Conservation (phyloP, 1,284 basidiomycete genomes). For the Ustilago curta region DNA sequence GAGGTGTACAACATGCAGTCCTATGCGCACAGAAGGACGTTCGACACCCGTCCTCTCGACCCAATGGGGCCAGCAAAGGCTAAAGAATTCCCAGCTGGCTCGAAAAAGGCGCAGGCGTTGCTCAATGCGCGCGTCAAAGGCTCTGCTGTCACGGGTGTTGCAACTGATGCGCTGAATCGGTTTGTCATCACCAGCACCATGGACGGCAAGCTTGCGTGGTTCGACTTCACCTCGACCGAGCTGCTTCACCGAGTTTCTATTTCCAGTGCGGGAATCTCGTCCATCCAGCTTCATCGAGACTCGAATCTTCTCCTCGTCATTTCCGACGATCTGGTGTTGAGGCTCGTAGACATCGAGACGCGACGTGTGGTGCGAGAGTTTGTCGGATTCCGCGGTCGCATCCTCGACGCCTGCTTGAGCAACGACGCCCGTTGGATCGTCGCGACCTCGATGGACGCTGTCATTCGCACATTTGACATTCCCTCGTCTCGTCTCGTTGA, state of each 20-base stretch:
- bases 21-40: slow-evolving; percentile 81
- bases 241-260: slow-evolving; percentile 76
- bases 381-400: slow-evolving; percentile 61
- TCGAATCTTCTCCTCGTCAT: slow-evolving; percentile 85
- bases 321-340: slow-evolving; percentile 86
- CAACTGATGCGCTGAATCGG: slow-evolving; percentile 86
- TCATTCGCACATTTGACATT: slow-evolving; percentile 94
- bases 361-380: slow-evolving; percentile 86
- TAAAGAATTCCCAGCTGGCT: slow-evolving; percentile 38
- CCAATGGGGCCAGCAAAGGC: slow-evolving; percentile 30
- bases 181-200: slow-evolving; percentile 84
- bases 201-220: slow-evolving; percentile 90
- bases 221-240: slow-evolving; percentile 89
- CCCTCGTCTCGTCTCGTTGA: slow-evolving; percentile 92
- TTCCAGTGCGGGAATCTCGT: slow-evolving; percentile 78
- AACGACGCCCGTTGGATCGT: slow-evolving; percentile 94
- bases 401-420: slow-evolving; percentile 75
- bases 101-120: slow-evolving; percentile 32
- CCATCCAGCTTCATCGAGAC: slow-evolving; percentile 83
- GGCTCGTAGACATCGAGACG: slow-evolving; percentile 92
- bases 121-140: slow-evolving; percentile 38
- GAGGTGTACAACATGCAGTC: slow-evolving; percentile 76
- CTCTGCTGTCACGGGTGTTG: slow-evolving; percentile 77
- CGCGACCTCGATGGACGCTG: slow-evolving; percentile 86
- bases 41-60: slow-evolving; percentile 50